A percentile compares a stretch with the other conserved stretches of the same genome.
phyloP scores from a whole-genome alignment of 2,329 filamentous ascomycete genomes.

The Decorospora gaudefroyi region DNA sequence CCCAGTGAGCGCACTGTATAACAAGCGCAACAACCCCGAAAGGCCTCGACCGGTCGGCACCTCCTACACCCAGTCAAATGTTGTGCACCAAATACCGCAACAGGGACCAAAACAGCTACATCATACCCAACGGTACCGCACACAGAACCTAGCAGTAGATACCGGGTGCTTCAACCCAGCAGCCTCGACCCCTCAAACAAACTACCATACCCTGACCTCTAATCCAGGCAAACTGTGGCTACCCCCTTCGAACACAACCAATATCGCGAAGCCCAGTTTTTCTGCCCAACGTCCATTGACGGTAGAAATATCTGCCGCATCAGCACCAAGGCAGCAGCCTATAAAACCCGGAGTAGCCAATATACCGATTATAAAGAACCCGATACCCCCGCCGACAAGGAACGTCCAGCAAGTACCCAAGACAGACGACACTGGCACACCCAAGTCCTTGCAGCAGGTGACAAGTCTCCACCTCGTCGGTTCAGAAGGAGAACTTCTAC shows the following conservation, averaged over 20 bases:
- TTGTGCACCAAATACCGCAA: background rate
- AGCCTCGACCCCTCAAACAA: too few species aligned
- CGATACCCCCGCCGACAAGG: constrained; percentile 1
- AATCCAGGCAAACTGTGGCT: too few species aligned
- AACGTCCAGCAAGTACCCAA: background rate
- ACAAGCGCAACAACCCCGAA: constrained; percentile 7
- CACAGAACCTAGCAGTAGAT: background rate
- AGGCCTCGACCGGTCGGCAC: background rate
- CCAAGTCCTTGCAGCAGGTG: too few species aligned
- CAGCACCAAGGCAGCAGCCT: background rate
- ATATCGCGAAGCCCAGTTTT: too few species aligned
- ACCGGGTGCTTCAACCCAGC: background rate
- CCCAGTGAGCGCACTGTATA: constrained; percentile 12
- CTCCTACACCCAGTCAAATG: constrained; percentile 6
- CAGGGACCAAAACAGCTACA: too few species aligned
- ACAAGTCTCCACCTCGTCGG: too few species aligned
- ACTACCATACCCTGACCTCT: too few species aligned
- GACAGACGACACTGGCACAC: background rate
- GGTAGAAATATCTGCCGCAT: constrained; percentile 2
- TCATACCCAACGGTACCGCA: too few species aligned
- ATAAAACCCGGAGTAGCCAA: background rate
- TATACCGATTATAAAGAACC: background rate
- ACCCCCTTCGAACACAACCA: too few species aligned
- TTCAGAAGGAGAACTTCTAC: constrained; percentile 1
- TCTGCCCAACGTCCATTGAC: too few species aligned